These are phyloP conservation scores for Begonia masoniana DNA, from an alignment of 306 rosid species.

Conservation along the genomic window DNA sequence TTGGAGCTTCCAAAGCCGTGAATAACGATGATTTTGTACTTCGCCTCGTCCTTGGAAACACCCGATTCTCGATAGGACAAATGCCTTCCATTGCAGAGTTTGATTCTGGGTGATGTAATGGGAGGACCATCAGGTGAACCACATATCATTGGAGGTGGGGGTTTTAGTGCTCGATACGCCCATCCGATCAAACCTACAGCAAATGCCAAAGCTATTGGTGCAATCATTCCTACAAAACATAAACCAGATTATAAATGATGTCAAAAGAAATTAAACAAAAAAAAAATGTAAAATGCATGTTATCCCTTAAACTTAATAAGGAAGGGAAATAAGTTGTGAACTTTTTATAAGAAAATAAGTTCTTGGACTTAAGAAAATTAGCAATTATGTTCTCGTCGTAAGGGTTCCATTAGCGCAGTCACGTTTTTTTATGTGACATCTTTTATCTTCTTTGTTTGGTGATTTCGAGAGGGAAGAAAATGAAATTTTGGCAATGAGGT, in stretches of 20 bases:
- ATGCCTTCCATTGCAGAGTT: slow-evolving; percentile 58
- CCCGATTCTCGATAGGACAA: slow-evolving; percentile 71
- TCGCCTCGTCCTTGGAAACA: slow-evolving; percentile 52
- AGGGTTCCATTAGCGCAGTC: too few species aligned
- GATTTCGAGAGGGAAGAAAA: too few species aligned
- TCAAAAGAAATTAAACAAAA: too few species aligned
- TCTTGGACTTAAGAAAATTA: too few species aligned
- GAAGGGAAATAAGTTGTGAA: too few species aligned
- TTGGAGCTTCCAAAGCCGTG: slow-evolving; percentile 58
- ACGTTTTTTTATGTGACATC: too few species aligned
- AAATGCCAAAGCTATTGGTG: slow-evolving; percentile 31
- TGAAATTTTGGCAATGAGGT: too few species aligned
- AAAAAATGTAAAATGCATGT: too few species aligned
- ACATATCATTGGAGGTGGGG: slow-evolving; percentile 50
- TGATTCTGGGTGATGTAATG: slow-evolving; percentile 51
- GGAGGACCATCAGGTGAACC: slow-evolving; percentile 56
- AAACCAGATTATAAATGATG: neutral
- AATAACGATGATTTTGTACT: slow-evolving; percentile 43
- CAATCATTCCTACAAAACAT: slow-evolving; percentile 37
- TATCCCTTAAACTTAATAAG: too few species aligned
- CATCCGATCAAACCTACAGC: slow-evolving; percentile 41
- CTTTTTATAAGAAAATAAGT: too few species aligned
- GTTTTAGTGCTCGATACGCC: slow-evolving; percentile 40
- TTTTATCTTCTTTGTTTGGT: too few species aligned
- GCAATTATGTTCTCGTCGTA: too few species aligned